Evolutionary conservation across 2,329 filamentous ascomycete genomes (phyloP).

Genomic region (Parafenestella ontariensis): DNA sequence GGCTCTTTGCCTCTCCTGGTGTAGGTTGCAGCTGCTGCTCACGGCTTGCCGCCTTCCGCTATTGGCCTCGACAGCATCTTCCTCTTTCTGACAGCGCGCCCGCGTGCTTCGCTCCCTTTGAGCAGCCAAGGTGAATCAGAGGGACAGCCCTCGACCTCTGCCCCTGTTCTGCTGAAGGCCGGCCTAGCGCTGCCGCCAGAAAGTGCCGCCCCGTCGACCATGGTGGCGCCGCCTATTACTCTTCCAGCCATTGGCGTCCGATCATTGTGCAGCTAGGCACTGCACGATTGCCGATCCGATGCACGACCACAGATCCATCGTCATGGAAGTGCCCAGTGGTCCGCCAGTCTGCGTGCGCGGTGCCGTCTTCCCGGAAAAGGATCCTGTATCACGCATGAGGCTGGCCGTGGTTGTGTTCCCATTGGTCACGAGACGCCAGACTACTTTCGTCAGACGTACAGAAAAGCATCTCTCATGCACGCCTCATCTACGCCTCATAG

Average conservation of each 20-base stretch:
- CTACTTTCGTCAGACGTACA: conserved; percentile 19
- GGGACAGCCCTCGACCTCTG: conserved; percentile 19
- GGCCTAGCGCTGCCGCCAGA: conserved; percentile 16
- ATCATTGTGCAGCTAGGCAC: conserved; percentile 26
- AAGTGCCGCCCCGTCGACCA: conserved; percentile 18
- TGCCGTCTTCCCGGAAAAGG: conserved; percentile 17
- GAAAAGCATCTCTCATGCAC: conserved; percentile 5
- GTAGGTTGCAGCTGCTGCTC: conserved; percentile 38
- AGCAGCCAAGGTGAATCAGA: conserved; percentile 37
- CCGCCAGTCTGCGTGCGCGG: conserved; percentile 30
- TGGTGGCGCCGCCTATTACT: conserved; percentile 23
- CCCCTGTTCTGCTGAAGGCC: conserved; percentile 24
- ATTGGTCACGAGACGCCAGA: conserved; percentile 35
- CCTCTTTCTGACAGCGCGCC: conserved; percentile 34
- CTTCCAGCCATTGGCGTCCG: conserved; percentile 22
- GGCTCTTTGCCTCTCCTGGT: conserved; percentile 42
- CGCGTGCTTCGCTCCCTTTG: conserved; percentile 32
- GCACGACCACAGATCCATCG: conserved; percentile 26
- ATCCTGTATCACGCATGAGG: conserved; percentile 27
- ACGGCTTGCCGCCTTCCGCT: conserved; percentile 41
- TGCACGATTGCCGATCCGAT: conserved; percentile 41
- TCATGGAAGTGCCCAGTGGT: conserved; percentile 25
- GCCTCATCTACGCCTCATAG: conserved; percentile 22
- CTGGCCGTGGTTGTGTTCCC: conserved; percentile 26
- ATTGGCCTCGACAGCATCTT: conserved; percentile 42